Evolutionary conservation across 2,329 filamentous ascomycete genomes (phyloP).

Genomic region (Aureobasidium leucospermi): DNA sequence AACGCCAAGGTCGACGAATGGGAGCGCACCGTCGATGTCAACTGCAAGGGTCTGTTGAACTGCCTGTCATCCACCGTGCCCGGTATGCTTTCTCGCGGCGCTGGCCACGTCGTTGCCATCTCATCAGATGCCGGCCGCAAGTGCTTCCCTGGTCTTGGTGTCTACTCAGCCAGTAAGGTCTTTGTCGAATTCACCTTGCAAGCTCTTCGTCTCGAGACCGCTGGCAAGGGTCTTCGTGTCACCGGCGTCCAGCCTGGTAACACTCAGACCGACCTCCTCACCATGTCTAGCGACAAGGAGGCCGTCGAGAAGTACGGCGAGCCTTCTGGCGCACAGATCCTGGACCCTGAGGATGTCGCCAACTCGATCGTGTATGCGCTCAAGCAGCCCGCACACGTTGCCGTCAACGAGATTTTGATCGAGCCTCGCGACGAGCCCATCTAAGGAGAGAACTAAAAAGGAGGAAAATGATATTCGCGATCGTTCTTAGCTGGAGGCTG

Average conservation of each 20-base stretch:
- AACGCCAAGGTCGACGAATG: constrained; percentile 67
- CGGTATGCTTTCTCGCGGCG: constrained; percentile 60
- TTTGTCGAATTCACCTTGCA: constrained; percentile 80
- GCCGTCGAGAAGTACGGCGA: constrained; percentile 73
- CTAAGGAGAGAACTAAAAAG: constrained; percentile 26
- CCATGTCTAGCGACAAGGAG: constrained; percentile 68
- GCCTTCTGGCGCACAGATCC: constrained; percentile 65
- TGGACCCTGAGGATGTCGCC: constrained; percentile 68
- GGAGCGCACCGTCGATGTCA: constrained; percentile 76
- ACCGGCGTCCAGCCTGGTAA: constrained; percentile 73
- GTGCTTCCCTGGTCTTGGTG: constrained; percentile 72
- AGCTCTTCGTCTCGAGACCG: constrained; percentile 66
- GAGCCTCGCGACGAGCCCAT: constrained; percentile 72
- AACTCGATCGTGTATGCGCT: constrained; percentile 66
- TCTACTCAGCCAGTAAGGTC: constrained; percentile 79
- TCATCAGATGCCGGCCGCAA: constrained; percentile 77
- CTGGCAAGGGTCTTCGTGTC: constrained; percentile 63
- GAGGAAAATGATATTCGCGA: not conserved
- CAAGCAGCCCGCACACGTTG: constrained; percentile 65
- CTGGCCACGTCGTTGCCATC: constrained; percentile 70
- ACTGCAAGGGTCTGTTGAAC: constrained; percentile 76
- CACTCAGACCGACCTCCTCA: constrained; percentile 63
- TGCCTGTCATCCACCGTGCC: constrained; percentile 64
- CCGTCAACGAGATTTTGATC: constrained; percentile 73
- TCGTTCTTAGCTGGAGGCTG: too few relatives aligned